Evolutionary conservation across 2,329 filamentous ascomycete species (phyloP).

Genomic region (Verticillium tricorpus): DNA sequence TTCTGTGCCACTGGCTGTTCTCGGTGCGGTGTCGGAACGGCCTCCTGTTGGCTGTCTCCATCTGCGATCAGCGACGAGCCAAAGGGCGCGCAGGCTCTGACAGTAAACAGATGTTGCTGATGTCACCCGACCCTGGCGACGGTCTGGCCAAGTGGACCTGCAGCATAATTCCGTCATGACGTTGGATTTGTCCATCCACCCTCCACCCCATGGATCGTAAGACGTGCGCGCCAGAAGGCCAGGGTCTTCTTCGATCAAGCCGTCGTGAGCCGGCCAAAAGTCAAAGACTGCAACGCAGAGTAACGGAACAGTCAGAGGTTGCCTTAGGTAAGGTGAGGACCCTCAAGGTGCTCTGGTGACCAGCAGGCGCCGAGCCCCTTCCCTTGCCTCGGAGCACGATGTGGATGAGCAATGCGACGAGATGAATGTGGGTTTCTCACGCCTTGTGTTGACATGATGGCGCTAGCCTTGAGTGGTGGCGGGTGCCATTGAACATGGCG

Average conservation of each 20-base stretch:
- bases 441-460: neutral
- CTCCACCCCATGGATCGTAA: neutral
- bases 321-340: neutral
- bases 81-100: neutral
- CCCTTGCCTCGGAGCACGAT: neutral
- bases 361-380: no score
- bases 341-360: neutral
- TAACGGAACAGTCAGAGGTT: neutral
- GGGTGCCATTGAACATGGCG: neutral
- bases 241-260: neutral
- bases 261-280: neutral
- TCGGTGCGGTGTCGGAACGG: neutral
- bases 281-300: neutral
- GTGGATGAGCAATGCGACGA: neutral
- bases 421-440: neutral
- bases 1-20: neutral
- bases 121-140: neutral
- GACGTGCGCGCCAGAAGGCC: neutral
- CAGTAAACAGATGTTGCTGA: neutral
- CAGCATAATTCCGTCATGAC: neutral
- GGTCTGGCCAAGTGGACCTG: neutral
- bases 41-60: neutral
- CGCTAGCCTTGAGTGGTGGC: neutral
- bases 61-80: neutral
- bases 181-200: neutral